Evolutionary conservation across 495 filamentous ascomycete genomes (phyloP).

Genomic region (Rusavskia elegans): DNA sequence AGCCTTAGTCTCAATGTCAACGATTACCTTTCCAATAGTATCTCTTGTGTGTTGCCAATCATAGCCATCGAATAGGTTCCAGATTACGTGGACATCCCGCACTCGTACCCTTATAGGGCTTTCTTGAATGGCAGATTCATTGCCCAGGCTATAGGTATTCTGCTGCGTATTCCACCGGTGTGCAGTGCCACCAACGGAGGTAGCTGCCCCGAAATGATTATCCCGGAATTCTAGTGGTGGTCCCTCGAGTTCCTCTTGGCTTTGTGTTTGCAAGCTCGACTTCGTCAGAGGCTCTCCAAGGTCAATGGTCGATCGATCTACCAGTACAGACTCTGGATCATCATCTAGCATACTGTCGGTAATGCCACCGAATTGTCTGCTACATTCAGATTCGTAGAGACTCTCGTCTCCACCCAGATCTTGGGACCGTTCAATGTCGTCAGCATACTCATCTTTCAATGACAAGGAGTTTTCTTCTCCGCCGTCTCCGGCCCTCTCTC

Average conservation of each 20-base stretch:
- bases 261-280: constrained; percentile 44
- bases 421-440: constrained; percentile 27
- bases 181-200: constrained; percentile 46
- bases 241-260: constrained; percentile 34
- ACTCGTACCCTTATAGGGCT: constrained; percentile 66
- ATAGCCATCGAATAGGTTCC: constrained; percentile 97
- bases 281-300: constrained; percentile 43
- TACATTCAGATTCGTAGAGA: constrained; percentile 34
- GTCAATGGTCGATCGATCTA: constrained; percentile 24
- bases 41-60: constrained; percentile 87
- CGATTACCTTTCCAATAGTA: constrained; percentile 69
- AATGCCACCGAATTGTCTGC: constrained; percentile 24
- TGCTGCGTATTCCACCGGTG: constrained; percentile 64
- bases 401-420: constrained; percentile 46
- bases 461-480: constrained; percentile 3
- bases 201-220: constrained; percentile 56
- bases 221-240: constrained; percentile 52
- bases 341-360: constrained; percentile 32
- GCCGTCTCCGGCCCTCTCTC: constrained; percentile 1
- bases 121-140: constrained; percentile 41
- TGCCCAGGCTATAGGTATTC: constrained; percentile 52
- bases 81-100: constrained; percentile 81
- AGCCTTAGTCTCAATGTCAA: constrained; percentile 68
- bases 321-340: constrained; percentile 22
- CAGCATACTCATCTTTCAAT: constrained; percentile 14